Evolutionary conservation across 257 asterid genomes (phyloP), one percentile per base, ranked within the genome.

Genomic region (Petunia secreta): DNA sequence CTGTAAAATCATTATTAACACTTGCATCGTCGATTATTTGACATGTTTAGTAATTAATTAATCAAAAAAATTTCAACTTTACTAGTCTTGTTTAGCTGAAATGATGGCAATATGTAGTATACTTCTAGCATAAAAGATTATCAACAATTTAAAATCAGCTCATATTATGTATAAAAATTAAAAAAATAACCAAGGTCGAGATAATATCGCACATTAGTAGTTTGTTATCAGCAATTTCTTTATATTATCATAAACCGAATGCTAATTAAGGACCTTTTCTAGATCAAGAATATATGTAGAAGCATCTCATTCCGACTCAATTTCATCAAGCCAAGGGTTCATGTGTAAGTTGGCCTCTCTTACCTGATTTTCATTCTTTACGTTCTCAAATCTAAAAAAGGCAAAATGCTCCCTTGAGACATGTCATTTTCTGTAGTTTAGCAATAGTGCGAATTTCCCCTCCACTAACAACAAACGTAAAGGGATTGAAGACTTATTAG

Each of bases 161-260:
- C n/a, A n/a, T n/a, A n/a, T n/a, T n/a, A n/a, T n/a, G n/a, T n/a
- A n/a, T n/a, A n/a, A n/a, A n/a, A n/a, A n/a, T n/a, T n/a, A n/a
- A n/a, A n/a, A n/a, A n/a, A n/a, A n/a, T 5, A 85, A 71, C 88
- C 89, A 89, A 77, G 64, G 16, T 58, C 9, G 37, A 5, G 92
- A 87, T 69, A 85, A 78, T 52, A 52, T 40, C 8, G 41, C 3
- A n/a, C 91, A 88, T 39, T 50, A 38, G 11, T 84, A 87, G 13
- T 77, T 86, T 68, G 80, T 82, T 13, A 87, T 67, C 36, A 46
- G 4, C 16, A 89, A 43, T 83, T 85, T 87, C 83, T 82, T 80
- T 50, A 87, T 59, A 77, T 81, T 84, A 59, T 79, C 83, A 80
- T 89, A 46, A 89, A 89, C 63, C 53, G 75, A 81, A 89, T 89